Percentiles rank a stretch among this genome's conserved stretches.
These are phyloP conservation scores for Celoporthe dispersa DNA, from an alignment of 2,329 filamentous ascomycete genomes.

Conservation along the genomic window DNA sequence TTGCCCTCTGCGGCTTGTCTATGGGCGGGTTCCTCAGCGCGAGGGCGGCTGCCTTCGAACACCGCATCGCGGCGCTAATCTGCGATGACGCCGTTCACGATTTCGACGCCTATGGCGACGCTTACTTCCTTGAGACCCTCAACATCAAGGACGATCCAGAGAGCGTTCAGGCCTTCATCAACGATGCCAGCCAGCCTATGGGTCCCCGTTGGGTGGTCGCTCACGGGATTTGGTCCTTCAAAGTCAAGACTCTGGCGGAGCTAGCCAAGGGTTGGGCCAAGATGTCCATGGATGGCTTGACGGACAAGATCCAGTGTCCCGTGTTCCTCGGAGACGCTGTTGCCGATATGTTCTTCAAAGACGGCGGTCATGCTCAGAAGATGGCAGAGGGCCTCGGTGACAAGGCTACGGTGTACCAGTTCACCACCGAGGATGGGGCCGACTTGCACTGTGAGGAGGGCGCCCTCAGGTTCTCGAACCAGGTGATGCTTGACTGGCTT, in stretches of 20 bases:
- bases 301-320: slow-evolving; percentile 14
- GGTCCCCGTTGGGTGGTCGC: slow-evolving; percentile 38
- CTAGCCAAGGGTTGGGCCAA: neutral
- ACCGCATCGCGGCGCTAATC: slow-evolving; percentile 44
- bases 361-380: slow-evolving; percentile 6
- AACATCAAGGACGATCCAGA: slow-evolving; percentile 26
- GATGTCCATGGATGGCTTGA: slow-evolving; percentile 9
- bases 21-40: slow-evolving; percentile 47
- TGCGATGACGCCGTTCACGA: slow-evolving; percentile 45
- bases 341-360: slow-evolving; percentile 9
- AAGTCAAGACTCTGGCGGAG: slow-evolving; percentile 20
- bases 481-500: slow-evolving; percentile 9
- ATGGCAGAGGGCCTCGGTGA: slow-evolving; percentile 12
- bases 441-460: slow-evolving; percentile 5
- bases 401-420: slow-evolving; percentile 11
- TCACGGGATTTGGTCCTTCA: slow-evolving; percentile 43
- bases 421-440: slow-evolving; percentile 9
- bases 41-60: slow-evolving; percentile 49
- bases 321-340: slow-evolving; percentile 12
- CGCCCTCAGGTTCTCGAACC: neutral
- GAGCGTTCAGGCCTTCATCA: slow-evolving; percentile 30
- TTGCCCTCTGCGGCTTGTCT: slow-evolving; percentile 47
- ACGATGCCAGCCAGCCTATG: slow-evolving; percentile 31
- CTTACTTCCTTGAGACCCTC: slow-evolving; percentile 31
- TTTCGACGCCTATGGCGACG: slow-evolving; percentile 32